Percentiles rank a stretch among this genome's conserved stretches.
Evolutionary conservation across 2,329 filamentous ascomycete species (phyloP).

Genomic region (Hypoxylon sp.): DNA sequence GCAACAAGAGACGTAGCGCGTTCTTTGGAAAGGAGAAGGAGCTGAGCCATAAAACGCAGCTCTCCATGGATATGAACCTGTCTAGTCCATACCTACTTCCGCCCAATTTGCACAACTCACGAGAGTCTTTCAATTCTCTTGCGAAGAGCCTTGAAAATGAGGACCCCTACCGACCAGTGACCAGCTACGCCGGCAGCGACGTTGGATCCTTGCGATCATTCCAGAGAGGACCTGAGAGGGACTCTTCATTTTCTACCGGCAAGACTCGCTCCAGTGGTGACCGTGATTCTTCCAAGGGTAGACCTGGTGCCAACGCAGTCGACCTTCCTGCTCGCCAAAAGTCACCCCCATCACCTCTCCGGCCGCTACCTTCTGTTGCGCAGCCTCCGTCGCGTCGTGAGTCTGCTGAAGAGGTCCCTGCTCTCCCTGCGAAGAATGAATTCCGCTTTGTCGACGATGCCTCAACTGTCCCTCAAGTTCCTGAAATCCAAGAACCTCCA

Average conservation of each 20-base stretch:
- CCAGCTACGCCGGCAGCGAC: conserved; percentile 69
- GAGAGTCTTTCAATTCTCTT: conserved; percentile 88
- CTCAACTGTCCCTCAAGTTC: conserved; percentile 48
- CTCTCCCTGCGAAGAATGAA: conserved; percentile 49
- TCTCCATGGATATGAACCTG: conserved; percentile 81
- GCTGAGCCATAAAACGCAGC: conserved; percentile 62
- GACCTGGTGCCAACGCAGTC: conserved; percentile 37
- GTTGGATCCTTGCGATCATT: conserved; percentile 68
- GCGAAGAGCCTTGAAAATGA: conserved; percentile 81
- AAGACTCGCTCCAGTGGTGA: too few species aligned
- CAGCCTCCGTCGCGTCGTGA: conserved; percentile 39
- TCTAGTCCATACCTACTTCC: conserved; percentile 95
- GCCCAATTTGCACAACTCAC: conserved; percentile 80
- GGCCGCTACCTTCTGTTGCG: conserved; percentile 46
- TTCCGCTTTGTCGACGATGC: conserved; percentile 56
- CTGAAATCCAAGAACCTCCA: conserved; percentile 56
- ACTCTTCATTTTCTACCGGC: conserved; percentile 62
- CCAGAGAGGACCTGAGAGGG: conserved; percentile 54
- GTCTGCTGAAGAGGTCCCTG: conserved; percentile 24
- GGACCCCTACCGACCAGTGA: conserved; percentile 83
- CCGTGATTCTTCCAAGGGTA: conserved; percentile 32
- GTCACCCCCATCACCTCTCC: conserved; percentile 59
- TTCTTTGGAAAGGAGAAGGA: conserved; percentile 70
- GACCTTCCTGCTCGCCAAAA: conserved; percentile 58
- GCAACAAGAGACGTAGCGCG: conserved; percentile 60